A percentile compares a stretch with the other conserved stretches of the same genome.
Evolutionary conservation across 768 basidiomycete genomes (phyloP).

Genomic region (Lactarius trivialis): DNA sequence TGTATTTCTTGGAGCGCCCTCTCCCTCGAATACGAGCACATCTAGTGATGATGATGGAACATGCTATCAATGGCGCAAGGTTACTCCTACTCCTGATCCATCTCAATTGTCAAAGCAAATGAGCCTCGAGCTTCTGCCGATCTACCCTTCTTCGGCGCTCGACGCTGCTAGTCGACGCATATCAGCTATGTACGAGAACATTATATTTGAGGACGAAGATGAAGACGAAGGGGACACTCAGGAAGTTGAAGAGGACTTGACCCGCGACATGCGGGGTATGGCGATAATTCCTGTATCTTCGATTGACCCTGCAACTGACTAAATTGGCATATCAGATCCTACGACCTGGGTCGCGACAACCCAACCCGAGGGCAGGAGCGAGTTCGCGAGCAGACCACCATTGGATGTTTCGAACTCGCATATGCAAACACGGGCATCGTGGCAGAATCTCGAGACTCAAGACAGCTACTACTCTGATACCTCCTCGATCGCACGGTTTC

Average conservation of each 20-base stretch:
- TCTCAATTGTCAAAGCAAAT: conserved; percentile 15
- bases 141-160: conserved; percentile 40
- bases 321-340: conserved; percentile 3
- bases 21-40: conserved; percentile 34
- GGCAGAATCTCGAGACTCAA: conserved; percentile 17
- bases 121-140: conserved; percentile 19
- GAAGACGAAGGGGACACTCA: conserved; percentile 22
- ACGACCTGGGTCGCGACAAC: conserved; percentile 17
- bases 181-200: conserved; percentile 62
- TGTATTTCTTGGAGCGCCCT: conserved; percentile 48
- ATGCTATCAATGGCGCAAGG: conserved; percentile 42
- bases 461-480: conserved; percentile 50
- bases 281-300: not conserved
- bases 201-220: conserved; percentile 52
- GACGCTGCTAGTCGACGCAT: conserved; percentile 65
- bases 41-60: conserved; percentile 28
- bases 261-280: not conserved
- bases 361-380: conserved; percentile 2
- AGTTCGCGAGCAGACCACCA: not conserved
- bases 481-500: conserved; percentile 68
- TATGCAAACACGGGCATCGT: not conserved
- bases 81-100: conserved; percentile 28
- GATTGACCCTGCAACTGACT: not conserved
- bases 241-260: conserved; percentile 10
- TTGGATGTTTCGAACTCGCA: conserved; percentile 20